Conservation (phyloP, 805 yeast species). For the Maudiozyma saulgeensis region DNA sequence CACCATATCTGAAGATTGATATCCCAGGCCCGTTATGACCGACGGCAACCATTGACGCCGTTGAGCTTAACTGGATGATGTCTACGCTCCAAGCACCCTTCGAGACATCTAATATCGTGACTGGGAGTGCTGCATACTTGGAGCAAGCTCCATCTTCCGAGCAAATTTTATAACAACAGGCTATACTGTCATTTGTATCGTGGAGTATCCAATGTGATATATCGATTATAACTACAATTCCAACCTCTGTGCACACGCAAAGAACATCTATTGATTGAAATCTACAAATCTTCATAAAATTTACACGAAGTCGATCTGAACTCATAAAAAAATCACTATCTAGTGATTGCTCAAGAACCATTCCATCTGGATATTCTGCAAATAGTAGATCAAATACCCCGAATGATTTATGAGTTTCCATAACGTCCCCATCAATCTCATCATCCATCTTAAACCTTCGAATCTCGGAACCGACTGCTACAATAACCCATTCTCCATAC, state of each 20-base stretch:
- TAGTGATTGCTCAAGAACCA: not conserved
- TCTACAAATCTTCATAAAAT: slow-evolving; percentile 34
- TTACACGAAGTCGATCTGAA: slow-evolving; percentile 36
- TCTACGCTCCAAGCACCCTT: slow-evolving; percentile 22
- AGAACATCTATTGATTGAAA: slow-evolving; percentile 37
- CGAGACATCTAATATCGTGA: slow-evolving; percentile 6
- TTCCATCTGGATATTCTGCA: not conserved
- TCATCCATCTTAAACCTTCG: slow-evolving; percentile 8
- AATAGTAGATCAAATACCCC: not conserved
- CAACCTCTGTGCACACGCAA: slow-evolving; percentile 47
- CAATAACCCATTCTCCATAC: slow-evolving; percentile 7
- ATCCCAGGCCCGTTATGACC: slow-evolving; percentile 20
- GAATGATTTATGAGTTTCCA: not conserved
- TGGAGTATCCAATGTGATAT: slow-evolving; percentile 12
- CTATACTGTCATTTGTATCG: not conserved
- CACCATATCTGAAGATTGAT: slow-evolving; percentile 6
- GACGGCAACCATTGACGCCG: slow-evolving; percentile 10
- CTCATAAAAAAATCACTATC: not conserved
- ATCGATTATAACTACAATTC: slow-evolving; percentile 35
- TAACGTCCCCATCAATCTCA: not conserved
- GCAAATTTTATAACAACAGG: not conserved
- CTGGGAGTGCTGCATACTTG: slow-evolving; percentile 2
- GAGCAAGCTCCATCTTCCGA: not conserved
- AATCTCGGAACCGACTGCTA: slow-evolving; percentile 6
- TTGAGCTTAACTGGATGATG: slow-evolving; percentile 3